Percentiles rank a stretch among this genome's conserved stretches.
Conservation (phyloP, 208 protist species). For the Kentomonas sorsogonicus region DNA sequence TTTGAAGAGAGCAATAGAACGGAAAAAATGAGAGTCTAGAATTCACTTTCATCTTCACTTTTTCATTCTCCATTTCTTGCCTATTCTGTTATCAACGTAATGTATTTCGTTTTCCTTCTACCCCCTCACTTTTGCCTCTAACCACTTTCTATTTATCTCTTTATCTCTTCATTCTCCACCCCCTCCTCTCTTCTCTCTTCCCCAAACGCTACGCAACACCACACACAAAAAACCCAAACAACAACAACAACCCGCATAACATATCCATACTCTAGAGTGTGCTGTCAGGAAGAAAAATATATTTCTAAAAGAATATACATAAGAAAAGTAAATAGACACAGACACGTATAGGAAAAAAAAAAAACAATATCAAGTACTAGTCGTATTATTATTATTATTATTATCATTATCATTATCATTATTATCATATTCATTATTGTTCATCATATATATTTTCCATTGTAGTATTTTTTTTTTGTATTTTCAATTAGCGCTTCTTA, state of each 20-base stretch:
- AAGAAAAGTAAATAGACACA: conserved; percentile 7
- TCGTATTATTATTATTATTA: conserved; percentile 8
- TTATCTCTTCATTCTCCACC: conserved; percentile 1
- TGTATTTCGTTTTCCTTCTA: not conserved
- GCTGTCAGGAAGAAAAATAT: no score
- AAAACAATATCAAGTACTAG: conserved; percentile 1
- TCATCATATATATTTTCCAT: conserved; percentile 4
- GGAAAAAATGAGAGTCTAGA: no score
- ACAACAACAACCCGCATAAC: no score
- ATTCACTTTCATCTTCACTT: not conserved
- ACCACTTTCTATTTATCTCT: conserved; percentile 1
- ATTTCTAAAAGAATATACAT: conserved; percentile 7
- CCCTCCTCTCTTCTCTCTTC: no score
- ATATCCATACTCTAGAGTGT: no score
- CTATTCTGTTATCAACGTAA: not conserved
- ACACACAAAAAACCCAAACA: no score
- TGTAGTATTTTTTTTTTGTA: conserved; percentile 5
- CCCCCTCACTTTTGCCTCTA: not conserved
- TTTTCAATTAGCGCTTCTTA: not conserved
- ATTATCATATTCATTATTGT: not conserved
- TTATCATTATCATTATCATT: conserved; percentile 3
- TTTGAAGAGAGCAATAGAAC: no score
- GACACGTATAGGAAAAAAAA: not conserved
- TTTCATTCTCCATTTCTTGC: not conserved
- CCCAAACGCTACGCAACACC: no score